Base-by-base conservation (phyloP, 2,329 filamentous ascomycete genomes). In the Grosmannia serpens region DNA sequence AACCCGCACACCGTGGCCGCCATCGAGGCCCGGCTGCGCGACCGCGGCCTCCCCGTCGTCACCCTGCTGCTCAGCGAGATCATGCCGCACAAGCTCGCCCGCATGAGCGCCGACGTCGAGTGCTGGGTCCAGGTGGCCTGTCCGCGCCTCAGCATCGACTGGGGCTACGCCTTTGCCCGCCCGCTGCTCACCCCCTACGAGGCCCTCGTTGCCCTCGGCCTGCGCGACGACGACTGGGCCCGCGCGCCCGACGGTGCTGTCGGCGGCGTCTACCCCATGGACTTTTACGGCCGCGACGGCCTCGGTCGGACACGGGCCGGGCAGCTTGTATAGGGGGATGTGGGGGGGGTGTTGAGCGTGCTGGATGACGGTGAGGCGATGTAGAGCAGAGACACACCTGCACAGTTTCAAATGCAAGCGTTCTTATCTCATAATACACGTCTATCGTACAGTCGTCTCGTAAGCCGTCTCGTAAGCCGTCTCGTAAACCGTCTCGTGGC, bases 121-220 rank as follows among this genome's bases (percentile, higher is more conserved):
- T 95, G 91, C 66, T 99, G 94, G 94, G 92, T 99, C 46, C 94
- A 99, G 73, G 91, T 99, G 55, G 94, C 94, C 6, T 99, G 94
- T 73, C 94, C 94, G n/a, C 77, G 94, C 55, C 69, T 99, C 69
- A 97, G 92, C 71, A 99, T 99, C 65, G 94, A 99, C 73, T 99
- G 94, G 94, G 94, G 94, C 0, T 97, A 97, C 74, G 94, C 94
- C 0, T 99, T 99, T 69, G 83, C 90, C 1, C 76, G 89, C 53
- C 94, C 94, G 53, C 70, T 99, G 60, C 72, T 99, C 68, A 97
- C 92, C 56, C 92, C 94, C 2, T 96, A 99, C 66, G 94, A 99
- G 74, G 94, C 94, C 8, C 79, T 97, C 60, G 86, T 99, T 38
- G 89, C 90, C n/a, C 73, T 99, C 53, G 91, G 88, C 3, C 85